phyloP scores from a whole-genome alignment of 441 rosid species.

The Arabidopsis lyrata region DNA sequence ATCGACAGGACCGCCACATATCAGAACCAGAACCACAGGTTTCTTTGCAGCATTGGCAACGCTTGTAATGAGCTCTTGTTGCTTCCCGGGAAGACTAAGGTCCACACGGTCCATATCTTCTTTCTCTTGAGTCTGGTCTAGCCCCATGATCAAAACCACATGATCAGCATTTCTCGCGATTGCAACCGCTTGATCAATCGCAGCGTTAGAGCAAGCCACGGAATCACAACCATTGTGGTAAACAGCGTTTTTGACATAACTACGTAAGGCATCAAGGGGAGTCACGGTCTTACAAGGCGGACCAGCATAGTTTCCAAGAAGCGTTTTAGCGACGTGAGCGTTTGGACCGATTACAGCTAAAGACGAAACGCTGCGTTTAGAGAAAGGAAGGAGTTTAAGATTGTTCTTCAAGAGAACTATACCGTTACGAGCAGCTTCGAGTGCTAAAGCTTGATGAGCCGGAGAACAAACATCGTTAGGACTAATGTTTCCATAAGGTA shows the following conservation, averaged over 20 bases:
- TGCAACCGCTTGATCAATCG: slow-evolving; percentile 55
- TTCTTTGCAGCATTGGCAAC: slow-evolving; percentile 68
- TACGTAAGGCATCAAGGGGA: slow-evolving; percentile 65
- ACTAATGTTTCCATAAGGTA: slow-evolving; percentile 66
- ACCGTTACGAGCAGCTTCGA: slow-evolving; percentile 83
- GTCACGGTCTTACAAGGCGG: slow-evolving; percentile 65
- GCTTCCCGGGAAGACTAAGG: slow-evolving; percentile 71
- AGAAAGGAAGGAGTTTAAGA: slow-evolving; percentile 57
- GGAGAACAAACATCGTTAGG: slow-evolving; percentile 67
- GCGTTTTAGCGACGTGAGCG: slow-evolving; percentile 57
- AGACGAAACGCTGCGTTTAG: slow-evolving; percentile 48
- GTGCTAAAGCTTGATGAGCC: slow-evolving; percentile 76
- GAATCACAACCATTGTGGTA: slow-evolving; percentile 65
- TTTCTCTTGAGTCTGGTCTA: slow-evolving; percentile 76
- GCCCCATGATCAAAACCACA: slow-evolving; percentile 82
- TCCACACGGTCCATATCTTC: slow-evolving; percentile 68
- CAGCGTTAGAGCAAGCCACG: slow-evolving; percentile 61
- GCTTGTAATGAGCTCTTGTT: slow-evolving; percentile 55
- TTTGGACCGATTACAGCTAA: slow-evolving; percentile 87
- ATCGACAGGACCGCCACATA: slow-evolving; percentile 85
- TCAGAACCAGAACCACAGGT: slow-evolving; percentile 65
- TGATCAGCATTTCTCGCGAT: slow-evolving; percentile 64
- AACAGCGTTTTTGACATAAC: slow-evolving; percentile 53
- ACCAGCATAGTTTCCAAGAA: slow-evolving; percentile 79
- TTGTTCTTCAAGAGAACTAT: slow-evolving; percentile 80